A percentile compares a stretch with the other conserved stretches of the same genome.
phyloP scores from a whole-genome alignment of 108 stramenopile species.

The Asterionellopsis glacialis region DNA sequence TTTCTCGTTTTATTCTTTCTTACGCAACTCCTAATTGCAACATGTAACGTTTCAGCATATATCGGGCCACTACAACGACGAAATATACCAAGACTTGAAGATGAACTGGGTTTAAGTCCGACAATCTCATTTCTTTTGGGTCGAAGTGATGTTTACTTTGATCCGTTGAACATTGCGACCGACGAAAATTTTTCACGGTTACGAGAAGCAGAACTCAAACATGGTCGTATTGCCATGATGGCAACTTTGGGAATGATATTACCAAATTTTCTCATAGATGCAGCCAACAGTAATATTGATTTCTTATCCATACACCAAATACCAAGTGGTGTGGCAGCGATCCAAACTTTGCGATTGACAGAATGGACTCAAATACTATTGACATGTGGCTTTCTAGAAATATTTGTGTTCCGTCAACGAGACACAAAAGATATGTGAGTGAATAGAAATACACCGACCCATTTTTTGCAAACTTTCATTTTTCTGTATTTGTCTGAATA shows the following conservation, averaged over 20 bases:
- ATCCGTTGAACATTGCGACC: constrained; percentile 37
- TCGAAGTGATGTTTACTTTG: constrained; percentile 20
- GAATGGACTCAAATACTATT: constrained; percentile 16
- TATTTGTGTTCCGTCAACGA: constrained; percentile 25
- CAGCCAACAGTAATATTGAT: background rate
- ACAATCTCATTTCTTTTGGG: constrained; percentile 19
- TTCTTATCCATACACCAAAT: background rate
- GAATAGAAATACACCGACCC: no score
- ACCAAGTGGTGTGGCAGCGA: constrained; percentile 1
- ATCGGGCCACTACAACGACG: no score
- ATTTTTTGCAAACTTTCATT: background rate
- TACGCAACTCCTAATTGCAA: no score
- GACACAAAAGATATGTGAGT: constrained; percentile 23
- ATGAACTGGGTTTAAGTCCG: constrained; percentile 41
- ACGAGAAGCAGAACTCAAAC: constrained; percentile 68
- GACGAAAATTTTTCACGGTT: constrained; percentile 49
- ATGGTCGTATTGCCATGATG: constrained; percentile 64
- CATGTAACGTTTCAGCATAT: no score
- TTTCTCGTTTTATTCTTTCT: no score
- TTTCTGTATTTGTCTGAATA: no score
- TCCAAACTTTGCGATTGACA: background rate
- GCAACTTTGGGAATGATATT: constrained; percentile 24
- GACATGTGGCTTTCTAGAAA: constrained; percentile 34
- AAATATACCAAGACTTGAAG: constrained; percentile 1
- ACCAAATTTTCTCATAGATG: background rate